Evolutionary conservation across 2,329 filamentous ascomycete genomes (phyloP).

Genomic region (Pyrenophora teres): DNA sequence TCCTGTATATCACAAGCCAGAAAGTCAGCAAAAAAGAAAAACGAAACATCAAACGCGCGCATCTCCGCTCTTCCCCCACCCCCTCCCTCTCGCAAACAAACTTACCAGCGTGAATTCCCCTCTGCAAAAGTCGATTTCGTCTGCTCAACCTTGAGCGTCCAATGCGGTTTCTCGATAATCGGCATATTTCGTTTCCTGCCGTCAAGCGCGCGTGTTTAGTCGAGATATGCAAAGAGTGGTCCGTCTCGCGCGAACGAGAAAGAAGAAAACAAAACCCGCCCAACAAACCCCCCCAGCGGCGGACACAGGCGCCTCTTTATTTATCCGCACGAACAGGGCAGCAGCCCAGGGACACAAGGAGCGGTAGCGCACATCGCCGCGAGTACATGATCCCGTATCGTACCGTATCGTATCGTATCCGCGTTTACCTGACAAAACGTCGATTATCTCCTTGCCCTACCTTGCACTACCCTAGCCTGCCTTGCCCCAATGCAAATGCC

Average conservation of each 20-base stretch:
- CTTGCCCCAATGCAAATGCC: too few relatives aligned
- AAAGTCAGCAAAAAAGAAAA: neutral
- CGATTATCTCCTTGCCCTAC: neutral
- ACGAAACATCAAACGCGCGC: too few relatives aligned
- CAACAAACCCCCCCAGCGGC: neutral
- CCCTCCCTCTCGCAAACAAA: neutral
- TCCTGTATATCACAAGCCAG: conserved; percentile 29
- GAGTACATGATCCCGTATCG: neutral
- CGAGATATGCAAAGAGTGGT: too few relatives aligned
- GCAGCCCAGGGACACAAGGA: neutral
- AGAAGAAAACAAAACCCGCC: too few relatives aligned
- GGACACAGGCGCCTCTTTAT: conserved; percentile 11
- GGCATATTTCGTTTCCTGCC: conserved; percentile 26
- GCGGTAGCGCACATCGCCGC: conserved; percentile 4
- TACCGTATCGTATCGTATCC: too few relatives aligned
- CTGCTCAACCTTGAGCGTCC: conserved; percentile 51
- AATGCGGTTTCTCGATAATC: conserved; percentile 45
- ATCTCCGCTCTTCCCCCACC: too few relatives aligned
- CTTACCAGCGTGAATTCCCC: conserved; percentile 45
- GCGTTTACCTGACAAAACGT: neutral
- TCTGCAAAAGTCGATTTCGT: conserved; percentile 53
- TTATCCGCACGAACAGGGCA: neutral
- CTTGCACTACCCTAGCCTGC: too few relatives aligned
- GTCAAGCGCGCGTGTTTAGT: neutral
- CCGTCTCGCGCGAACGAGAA: too few relatives aligned